phyloP scores from a whole-genome alignment of 2,329 filamentous ascomycete genomes.

The Alternaria novae-zelandiae region DNA sequence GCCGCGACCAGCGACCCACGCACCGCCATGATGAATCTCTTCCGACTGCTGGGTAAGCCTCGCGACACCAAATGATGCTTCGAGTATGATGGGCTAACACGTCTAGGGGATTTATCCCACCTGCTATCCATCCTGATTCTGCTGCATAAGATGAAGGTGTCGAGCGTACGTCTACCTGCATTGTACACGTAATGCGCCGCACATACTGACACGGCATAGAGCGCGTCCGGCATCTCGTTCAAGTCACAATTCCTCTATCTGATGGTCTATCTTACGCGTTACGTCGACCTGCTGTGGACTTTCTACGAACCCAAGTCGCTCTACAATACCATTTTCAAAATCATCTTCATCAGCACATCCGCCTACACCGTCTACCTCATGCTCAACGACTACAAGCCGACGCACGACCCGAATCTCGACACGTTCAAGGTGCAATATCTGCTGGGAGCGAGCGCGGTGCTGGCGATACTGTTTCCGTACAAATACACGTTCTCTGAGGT shows the following conservation, averaged over 20 bases:
- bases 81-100: slow-evolving; percentile 23
- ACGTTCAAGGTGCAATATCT: slow-evolving; percentile 98
- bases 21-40: slow-evolving; percentile 68
- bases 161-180: slow-evolving; percentile 70
- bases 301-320: slow-evolving; percentile 70
- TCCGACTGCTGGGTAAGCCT: slow-evolving; percentile 67
- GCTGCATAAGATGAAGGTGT: slow-evolving; percentile 89
- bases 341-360: slow-evolving; percentile 89
- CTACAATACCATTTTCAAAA: slow-evolving; percentile 96
- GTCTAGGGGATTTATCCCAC: slow-evolving; percentile 89
- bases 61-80: background rate
- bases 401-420: slow-evolving; percentile 94
- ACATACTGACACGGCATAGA: slow-evolving; percentile 61
- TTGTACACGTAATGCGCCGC: background rate
- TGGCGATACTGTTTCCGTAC: slow-evolving; percentile 85
- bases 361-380: slow-evolving; percentile 97
- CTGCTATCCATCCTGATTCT: slow-evolving; percentile 92
- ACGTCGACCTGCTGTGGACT: slow-evolving; percentile 87
- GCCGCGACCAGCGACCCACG: slow-evolving; percentile 26
- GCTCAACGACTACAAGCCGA: slow-evolving; percentile 96
- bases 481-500: slow-evolving; percentile 77
- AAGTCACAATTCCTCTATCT: slow-evolving; percentile 97
- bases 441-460: slow-evolving; percentile 76
- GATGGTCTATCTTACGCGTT: slow-evolving; percentile 90
- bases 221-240: slow-evolving; percentile 96